A percentile compares a stretch with the other conserved stretches of the same genome.
Conservation (phyloP, 345 rosid genomes). For the Lagerstroemia speciosa region DNA sequence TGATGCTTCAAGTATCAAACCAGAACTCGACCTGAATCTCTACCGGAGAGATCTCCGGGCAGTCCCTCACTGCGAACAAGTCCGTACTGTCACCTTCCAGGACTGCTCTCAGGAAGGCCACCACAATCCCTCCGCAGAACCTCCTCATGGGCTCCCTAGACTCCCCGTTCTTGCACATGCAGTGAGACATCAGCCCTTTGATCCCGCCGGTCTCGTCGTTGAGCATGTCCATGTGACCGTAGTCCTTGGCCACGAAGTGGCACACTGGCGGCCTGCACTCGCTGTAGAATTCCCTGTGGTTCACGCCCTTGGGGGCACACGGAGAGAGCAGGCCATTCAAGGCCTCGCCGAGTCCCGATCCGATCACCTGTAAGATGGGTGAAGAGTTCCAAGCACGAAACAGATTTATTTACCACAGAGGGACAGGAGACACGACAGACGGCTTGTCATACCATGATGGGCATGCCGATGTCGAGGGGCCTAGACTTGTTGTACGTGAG, state of each 20-base stretch:
- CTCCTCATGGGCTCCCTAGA: conserved; percentile 72
- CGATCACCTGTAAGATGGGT: conserved; percentile 36
- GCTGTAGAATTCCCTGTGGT: conserved; percentile 52
- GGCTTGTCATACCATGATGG: not conserved
- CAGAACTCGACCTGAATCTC: conserved; percentile 37
- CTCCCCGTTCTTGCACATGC: conserved; percentile 64
- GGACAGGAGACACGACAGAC: no score
- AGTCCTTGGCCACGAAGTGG: conserved; percentile 56
- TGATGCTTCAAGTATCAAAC: no score
- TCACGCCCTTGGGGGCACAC: conserved; percentile 72
- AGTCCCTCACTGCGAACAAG: conserved; percentile 40
- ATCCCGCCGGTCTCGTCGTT: conserved; percentile 67
- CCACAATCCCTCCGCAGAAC: conserved; percentile 52
- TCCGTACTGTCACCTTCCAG: conserved; percentile 38
- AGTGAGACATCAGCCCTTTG: conserved; percentile 47
- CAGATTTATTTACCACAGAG: no score
- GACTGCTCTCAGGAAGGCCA: conserved; percentile 61
- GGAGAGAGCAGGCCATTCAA: conserved; percentile 51
- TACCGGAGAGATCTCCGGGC: conserved; percentile 38
- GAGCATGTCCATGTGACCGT: conserved; percentile 72
- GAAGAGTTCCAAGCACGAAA: no score
- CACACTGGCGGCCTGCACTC: conserved; percentile 63
- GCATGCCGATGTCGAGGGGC: conserved; percentile 50
- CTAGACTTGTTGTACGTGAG: conserved; percentile 53
- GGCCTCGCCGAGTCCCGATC: conserved; percentile 64